These are phyloP conservation scores for Prunus yedoensis DNA, from an alignment of 331 rosid genomes.

Conservation along the genomic window DNA sequence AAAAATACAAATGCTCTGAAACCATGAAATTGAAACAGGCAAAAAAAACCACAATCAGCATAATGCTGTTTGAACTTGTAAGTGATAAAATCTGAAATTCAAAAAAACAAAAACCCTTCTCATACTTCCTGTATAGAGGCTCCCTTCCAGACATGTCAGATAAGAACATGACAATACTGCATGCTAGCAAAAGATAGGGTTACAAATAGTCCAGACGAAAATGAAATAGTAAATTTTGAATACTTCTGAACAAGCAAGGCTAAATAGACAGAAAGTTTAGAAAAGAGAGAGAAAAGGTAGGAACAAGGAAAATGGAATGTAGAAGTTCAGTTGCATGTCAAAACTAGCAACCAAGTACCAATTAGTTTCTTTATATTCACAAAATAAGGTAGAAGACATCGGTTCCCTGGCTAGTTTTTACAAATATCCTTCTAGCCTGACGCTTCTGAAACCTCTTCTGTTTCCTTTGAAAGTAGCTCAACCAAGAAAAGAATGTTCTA, in stretches of 20 bases:
- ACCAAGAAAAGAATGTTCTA: too few species aligned
- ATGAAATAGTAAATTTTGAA: background rate
- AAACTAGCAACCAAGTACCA: background rate
- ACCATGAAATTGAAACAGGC: constrained; percentile 14
- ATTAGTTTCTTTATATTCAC: background rate
- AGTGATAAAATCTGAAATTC: constrained; percentile 8
- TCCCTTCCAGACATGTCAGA: constrained; percentile 99
- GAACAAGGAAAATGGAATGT: too few species aligned
- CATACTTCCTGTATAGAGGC: constrained; percentile 93
- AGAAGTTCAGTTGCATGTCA: too few species aligned
- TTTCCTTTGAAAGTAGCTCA: too few species aligned
- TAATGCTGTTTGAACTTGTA: constrained; percentile 7
- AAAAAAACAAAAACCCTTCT: constrained; percentile 6
- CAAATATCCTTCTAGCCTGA: too few species aligned
- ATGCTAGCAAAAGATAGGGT: constrained; percentile 63
- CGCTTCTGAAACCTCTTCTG: too few species aligned
- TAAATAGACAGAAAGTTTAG: background rate
- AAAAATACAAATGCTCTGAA: constrained; percentile 83
- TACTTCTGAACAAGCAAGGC: background rate
- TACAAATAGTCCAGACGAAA: constrained; percentile 19
- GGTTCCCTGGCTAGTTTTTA: background rate
- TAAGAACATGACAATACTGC: constrained; percentile 93
- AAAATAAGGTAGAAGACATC: background rate
- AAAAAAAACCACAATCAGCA: constrained; percentile 23
- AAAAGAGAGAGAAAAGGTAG: too few species aligned